Conservation (phyloP, 805 yeast genomes). For the Candida tallmaniae region DNA sequence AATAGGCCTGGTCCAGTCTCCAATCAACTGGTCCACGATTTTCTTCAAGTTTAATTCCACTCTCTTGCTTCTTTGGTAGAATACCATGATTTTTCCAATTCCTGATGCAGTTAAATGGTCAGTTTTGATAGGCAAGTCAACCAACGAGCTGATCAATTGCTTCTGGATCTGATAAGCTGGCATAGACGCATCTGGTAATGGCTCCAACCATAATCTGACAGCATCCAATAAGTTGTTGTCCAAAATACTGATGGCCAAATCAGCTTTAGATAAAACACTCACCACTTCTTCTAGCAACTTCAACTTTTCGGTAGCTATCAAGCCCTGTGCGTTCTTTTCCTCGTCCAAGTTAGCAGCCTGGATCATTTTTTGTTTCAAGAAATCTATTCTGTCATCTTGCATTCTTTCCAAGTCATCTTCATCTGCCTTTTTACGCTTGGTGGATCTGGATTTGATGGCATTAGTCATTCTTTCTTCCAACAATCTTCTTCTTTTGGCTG, state of each 20-base stretch:
- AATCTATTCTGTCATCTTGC: constrained; percentile 87
- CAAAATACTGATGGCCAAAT: constrained; percentile 84
- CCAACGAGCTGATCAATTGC: constrained; percentile 70
- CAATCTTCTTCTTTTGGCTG: constrained; percentile 55
- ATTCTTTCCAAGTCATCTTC: constrained; percentile 93
- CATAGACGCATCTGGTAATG: constrained; percentile 93
- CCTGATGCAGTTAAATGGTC: constrained; percentile 94
- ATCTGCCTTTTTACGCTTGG: constrained; percentile 63
- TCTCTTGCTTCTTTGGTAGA: constrained; percentile 84
- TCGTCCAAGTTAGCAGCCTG: constrained; percentile 76
- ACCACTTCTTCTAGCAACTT: constrained; percentile 76
- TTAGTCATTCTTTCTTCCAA: constrained; percentile 80
- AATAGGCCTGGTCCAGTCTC: constrained; percentile 98
- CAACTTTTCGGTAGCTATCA: constrained; percentile 73
- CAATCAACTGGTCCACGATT: constrained; percentile 83
- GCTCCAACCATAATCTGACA: constrained; percentile 95
- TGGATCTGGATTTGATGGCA: constrained; percentile 61
- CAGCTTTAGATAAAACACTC: constrained; percentile 71
- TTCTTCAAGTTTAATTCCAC: constrained; percentile 86
- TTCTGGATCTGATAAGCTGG: constrained; percentile 98
- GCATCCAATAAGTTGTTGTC: constrained; percentile 93
- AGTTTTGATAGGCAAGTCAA: constrained; percentile 85
- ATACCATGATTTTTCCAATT: constrained; percentile 87
- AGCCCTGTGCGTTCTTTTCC: constrained; percentile 54
- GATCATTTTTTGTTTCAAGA: constrained; percentile 84